Conservation (phyloP, 192 early-diverging fungal genomes). For the Backusella circina region DNA sequence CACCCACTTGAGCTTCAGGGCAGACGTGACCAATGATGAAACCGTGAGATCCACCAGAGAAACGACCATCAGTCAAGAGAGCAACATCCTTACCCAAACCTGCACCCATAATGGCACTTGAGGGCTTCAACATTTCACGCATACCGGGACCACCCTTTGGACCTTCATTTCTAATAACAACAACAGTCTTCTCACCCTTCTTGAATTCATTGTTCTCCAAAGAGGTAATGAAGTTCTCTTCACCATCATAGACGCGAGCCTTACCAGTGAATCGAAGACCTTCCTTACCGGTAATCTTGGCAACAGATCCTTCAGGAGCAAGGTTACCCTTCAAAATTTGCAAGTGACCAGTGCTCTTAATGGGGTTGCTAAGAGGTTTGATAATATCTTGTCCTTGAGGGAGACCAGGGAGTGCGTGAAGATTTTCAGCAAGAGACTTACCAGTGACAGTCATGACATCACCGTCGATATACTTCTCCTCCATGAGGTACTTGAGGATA, state of each 20-base stretch:
- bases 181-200: conserved; percentile 84
- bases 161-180: conserved; percentile 96
- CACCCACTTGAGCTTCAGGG: conserved; percentile 96
- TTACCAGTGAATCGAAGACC: conserved; percentile 85
- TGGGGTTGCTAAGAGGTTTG: conserved; percentile 73
- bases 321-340: conserved; percentile 93
- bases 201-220: conserved; percentile 83
- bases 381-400: conserved; percentile 85
- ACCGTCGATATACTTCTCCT: conserved; percentile 82
- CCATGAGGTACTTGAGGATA: conserved; percentile 90
- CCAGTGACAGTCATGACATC: conserved; percentile 95
- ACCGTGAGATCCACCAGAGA: conserved; percentile 97
- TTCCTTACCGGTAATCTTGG: conserved; percentile 99
- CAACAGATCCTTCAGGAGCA: conserved; percentile 93
- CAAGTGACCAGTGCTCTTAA: conserved; percentile 94
- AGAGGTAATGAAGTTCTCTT: conserved; percentile 88
- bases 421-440: conserved; percentile 94
- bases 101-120: conserved; percentile 98
- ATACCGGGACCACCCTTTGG: conserved; percentile 99
- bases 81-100: conserved; percentile 97
- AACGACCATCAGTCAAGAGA: conserved; percentile 96
- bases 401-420: conserved; percentile 73
- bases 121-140: conserved; percentile 99
- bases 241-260: conserved; percentile 90
- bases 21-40: conserved; percentile 99